These are phyloP conservation scores for Phellopilus nigrolimitatus DNA, from an alignment of 1,284 basidiomycete genomes.

Conservation along the genomic window DNA sequence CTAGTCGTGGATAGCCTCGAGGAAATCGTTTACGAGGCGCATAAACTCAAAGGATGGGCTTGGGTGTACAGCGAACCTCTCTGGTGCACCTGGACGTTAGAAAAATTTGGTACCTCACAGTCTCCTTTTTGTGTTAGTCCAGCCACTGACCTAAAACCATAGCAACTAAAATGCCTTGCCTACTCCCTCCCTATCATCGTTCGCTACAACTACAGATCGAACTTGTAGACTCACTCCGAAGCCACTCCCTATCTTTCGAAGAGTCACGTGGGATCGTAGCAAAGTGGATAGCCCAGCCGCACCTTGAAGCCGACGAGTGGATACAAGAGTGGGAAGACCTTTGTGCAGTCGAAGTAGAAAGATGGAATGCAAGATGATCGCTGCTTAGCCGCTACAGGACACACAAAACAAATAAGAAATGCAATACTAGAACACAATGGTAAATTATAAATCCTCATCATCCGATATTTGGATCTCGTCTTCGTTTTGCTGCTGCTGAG, in stretches of 20 bases:
- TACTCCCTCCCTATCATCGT: conserved; percentile 63
- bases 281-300: conserved; percentile 62
- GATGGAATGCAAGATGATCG: conserved; percentile 45
- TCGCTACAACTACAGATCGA: conserved; percentile 55
- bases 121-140: not conserved
- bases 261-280: conserved; percentile 53
- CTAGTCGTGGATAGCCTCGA: conserved; percentile 60
- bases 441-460: conserved; percentile 54
- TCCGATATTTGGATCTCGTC: conserved; percentile 85
- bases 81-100: conserved; percentile 76
- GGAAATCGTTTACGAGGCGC: conserved; percentile 56
- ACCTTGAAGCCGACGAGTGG: conserved; percentile 64
- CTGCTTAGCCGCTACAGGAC: not conserved
- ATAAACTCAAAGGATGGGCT: conserved; percentile 60
- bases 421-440: conserved; percentile 16
- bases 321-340: conserved; percentile 69
- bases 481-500: conserved; percentile 42
- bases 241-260: conserved; percentile 64
- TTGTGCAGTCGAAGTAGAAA: conserved; percentile 65
- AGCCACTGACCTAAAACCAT: not conserved
- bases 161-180: conserved; percentile 53
- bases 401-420: conserved; percentile 1
- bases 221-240: conserved; percentile 53
- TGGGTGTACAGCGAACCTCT: conserved; percentile 66
- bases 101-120: conserved; percentile 58